phyloP scores from a whole-genome alignment of 2,329 filamentous ascomycete genomes.

The Periglandula ipomoeae region DNA sequence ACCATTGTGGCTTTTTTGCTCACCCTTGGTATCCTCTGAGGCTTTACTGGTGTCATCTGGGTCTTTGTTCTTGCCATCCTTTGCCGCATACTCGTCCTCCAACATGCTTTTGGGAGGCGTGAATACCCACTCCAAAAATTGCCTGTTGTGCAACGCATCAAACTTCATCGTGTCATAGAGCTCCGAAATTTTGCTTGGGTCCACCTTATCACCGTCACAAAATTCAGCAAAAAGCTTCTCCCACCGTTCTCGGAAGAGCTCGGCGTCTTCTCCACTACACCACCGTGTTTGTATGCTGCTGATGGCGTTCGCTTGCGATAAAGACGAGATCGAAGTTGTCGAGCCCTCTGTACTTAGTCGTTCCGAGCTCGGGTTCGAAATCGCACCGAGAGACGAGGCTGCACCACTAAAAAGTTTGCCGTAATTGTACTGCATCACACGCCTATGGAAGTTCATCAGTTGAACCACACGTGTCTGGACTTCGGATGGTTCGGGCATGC shows the following conservation, averaged over 20 bases:
- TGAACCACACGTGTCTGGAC: conserved; percentile 89
- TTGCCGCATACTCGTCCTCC: conserved; percentile 53
- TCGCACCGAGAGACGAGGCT: conserved; percentile 51
- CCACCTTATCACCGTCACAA: conserved; percentile 92
- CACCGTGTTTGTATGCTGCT: conserved; percentile 77
- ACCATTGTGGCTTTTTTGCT: conserved; percentile 17
- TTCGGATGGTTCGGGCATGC: conserved; percentile 87
- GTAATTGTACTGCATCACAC: conserved; percentile 93
- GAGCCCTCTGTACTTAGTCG: conserved; percentile 33
- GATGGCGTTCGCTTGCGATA: conserved; percentile 53
- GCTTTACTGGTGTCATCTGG: conserved; percentile 28
- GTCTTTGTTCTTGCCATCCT: conserved; percentile 32
- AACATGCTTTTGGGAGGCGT: conserved; percentile 74
- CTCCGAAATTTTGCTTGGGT: conserved; percentile 97
- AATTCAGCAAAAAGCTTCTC: conserved; percentile 97
- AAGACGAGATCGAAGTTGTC: conserved; percentile 33
- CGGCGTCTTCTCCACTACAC: conserved; percentile 93
- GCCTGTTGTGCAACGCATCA: conserved; percentile 90
- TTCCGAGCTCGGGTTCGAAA: conserved; percentile 41
- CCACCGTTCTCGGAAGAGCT: conserved; percentile 93
- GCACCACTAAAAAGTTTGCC: conserved; percentile 63
- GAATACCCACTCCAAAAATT: conserved; percentile 96
- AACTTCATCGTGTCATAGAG: conserved; percentile 99
- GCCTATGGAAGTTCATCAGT: conserved; percentile 93
- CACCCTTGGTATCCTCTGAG: conserved; percentile 27